Evolutionary conservation across 78 protist species (phyloP).

Genomic region (Dictyostelium firmibasis): DNA sequence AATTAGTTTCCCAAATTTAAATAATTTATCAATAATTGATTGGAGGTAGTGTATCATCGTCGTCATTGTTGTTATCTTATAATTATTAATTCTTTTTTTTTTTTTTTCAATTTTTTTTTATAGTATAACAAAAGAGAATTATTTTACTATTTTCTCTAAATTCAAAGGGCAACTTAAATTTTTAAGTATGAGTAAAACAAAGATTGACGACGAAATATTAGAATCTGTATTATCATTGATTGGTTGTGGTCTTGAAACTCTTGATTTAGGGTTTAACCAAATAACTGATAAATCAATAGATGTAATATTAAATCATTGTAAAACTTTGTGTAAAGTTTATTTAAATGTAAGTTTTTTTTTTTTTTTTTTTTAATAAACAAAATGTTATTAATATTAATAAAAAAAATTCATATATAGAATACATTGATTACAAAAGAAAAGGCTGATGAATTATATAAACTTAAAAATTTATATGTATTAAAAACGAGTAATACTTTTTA

Average conservation of each 20-base stretch:
- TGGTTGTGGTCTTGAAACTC: neutral
- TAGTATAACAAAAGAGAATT: neutral
- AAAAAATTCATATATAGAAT: neutral
- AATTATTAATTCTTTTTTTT: no score
- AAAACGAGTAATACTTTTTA: neutral
- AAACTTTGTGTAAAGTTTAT: neutral
- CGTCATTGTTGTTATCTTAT: no score
- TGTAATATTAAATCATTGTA: slow-evolving; percentile 2
- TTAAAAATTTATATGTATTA: neutral
- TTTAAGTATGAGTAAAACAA: neutral
- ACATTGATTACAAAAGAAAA: neutral
- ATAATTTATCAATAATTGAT: neutral
- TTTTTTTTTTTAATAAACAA: neutral
- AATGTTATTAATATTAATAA: no score
- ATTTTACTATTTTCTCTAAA: neutral
- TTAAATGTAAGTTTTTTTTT: neutral
- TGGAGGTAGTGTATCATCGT: neutral
- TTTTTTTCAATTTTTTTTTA: neutral
- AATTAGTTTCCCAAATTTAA: slow-evolving; percentile 7
- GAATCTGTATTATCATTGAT: neutral
- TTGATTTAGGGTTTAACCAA: neutral
- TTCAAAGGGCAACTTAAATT: neutral
- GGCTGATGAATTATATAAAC: neutral
- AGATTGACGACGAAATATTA: neutral
- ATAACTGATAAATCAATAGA: slow-evolving; percentile 10